phyloP scores from a whole-genome alignment of 345 rosid species.

The Diplotaxis tenuifolia region DNA sequence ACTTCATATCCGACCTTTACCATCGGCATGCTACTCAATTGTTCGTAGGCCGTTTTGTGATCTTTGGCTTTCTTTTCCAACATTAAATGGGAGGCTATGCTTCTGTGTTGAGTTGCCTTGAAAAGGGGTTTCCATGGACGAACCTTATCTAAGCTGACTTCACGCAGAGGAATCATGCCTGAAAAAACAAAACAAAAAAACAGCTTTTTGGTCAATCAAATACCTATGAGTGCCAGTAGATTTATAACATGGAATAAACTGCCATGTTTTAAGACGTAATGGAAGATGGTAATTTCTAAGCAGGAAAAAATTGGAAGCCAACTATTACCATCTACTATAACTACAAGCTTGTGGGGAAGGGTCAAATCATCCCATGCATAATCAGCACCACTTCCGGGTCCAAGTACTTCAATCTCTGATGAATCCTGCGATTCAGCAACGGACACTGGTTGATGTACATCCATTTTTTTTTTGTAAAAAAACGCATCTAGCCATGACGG shows the following conservation, averaged over 20 bases:
- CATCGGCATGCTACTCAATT: conserved; percentile 44
- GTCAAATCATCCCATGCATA: conserved; percentile 94
- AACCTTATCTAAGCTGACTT: conserved; percentile 89
- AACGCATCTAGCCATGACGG: conserved; percentile 14
- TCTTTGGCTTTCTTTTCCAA: conserved; percentile 42
- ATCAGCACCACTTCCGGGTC: conserved; percentile 56
- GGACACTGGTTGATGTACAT: background rate
- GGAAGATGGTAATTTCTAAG: background rate
- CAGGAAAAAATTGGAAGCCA: conserved; percentile 7
- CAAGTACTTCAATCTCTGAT: conserved; percentile 73
- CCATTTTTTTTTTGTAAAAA: background rate
- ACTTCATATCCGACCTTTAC: conserved; percentile 83
- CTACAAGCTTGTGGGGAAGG: conserved; percentile 80
- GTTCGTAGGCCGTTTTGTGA: conserved; percentile 41
- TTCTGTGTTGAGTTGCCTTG: conserved; percentile 51
- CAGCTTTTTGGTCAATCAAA: conserved; percentile 21
- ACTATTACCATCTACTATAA: conserved; percentile 64
- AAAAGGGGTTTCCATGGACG: conserved; percentile 87
- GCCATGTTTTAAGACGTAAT: background rate
- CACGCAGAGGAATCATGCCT: conserved; percentile 68
- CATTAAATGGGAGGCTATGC: conserved; percentile 54
- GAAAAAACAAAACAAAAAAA: conserved; percentile 28
- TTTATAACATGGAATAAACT: conserved; percentile 3
- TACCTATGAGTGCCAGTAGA: conserved; percentile 12
- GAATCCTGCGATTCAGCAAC: conserved; percentile 59